Base-by-base conservation (phyloP, 1,139 yeast species). In the Pichia sp. region DNA sequence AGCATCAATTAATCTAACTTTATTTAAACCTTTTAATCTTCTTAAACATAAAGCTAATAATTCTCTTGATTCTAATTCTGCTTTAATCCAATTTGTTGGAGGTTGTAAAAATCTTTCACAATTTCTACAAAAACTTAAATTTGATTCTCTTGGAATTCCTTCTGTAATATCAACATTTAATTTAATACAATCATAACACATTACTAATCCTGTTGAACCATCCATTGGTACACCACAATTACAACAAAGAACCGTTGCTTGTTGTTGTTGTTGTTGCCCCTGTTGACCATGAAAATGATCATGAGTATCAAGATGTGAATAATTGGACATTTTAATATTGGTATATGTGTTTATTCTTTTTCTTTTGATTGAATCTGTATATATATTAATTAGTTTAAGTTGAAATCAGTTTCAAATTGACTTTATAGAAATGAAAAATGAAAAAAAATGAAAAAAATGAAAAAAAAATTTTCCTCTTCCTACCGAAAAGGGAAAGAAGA, bases 161-260 rank as follows among this genome's bases (percentile, higher is more conserved):
- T 85, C 89, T 1, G 98, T 89, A 59, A 92, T 89, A 67, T 92
- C 97, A 52, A 89, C 95, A 5, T 90, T 88, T 61, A 90, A 72
- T 68, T 88, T 87, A 66, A 92, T 88, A 79, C 99, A 92, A 70
- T 94, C 97, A 72, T 87, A 84, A 72, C 98, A 94, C 96, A 92
- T 89, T 33, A 89, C 96, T 55, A 90, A 73, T 33, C 98, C 97
- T 33, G 79, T 74, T 34, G 96, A 86, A 42, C 97, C 97, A 65
- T 92, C 97, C 80, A 94, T 87, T 44, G 98, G 97, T 50, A 86
- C 87, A 69, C 98, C 97, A 83, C 99, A 92, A 83, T 87, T 88
- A 70, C 96, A 89, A 74, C 99, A 92, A 53, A 92, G 78, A 53
- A 94, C 95, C 2, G 97, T 92, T 30, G 97, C 95, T 7, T 36